phyloP scores from a whole-genome alignment of 192 early-diverging fungal genomes.

The Backusella parvicylindrica region DNA sequence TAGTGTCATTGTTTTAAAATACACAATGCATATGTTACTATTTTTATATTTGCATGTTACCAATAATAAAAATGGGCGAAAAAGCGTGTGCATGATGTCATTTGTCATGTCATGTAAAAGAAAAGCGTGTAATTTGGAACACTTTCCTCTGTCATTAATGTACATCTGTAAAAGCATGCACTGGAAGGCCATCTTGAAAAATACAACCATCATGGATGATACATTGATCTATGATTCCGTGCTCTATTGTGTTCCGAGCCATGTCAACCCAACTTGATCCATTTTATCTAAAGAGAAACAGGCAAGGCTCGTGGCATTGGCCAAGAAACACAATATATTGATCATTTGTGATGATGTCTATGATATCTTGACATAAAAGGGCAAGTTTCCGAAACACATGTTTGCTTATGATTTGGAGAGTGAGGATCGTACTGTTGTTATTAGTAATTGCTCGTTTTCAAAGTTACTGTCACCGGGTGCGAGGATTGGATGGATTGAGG shows the following conservation, averaged over 20 bases:
- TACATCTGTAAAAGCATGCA: no score
- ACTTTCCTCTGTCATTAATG: no score
- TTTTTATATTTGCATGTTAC: no score
- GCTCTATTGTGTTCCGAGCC: conserved; percentile 35
- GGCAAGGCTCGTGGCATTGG: conserved; percentile 17
- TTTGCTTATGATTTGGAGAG: conserved; percentile 20
- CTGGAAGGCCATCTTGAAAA: background rate
- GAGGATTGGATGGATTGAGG: conserved; percentile 29
- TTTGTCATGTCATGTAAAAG: no score
- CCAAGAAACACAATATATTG: conserved; percentile 20
- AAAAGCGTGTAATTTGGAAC: no score
- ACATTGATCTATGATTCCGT: conserved; percentile 8
- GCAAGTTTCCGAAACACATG: background rate
- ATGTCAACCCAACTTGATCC: conserved; percentile 28
- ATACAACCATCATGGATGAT: background rate
- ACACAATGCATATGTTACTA: no score
- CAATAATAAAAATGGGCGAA: no score
- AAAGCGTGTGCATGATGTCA: no score
- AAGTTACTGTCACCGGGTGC: conserved; percentile 31
- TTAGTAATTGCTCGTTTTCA: conserved; percentile 34
- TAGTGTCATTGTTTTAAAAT: no score
- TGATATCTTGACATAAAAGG: conserved; percentile 29
- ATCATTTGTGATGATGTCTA: conserved; percentile 38
- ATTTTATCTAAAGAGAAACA: conserved; percentile 13
- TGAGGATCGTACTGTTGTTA: background rate